Conservation (phyloP, 768 basidiomycete genomes). For the Calocera cornea region DNA sequence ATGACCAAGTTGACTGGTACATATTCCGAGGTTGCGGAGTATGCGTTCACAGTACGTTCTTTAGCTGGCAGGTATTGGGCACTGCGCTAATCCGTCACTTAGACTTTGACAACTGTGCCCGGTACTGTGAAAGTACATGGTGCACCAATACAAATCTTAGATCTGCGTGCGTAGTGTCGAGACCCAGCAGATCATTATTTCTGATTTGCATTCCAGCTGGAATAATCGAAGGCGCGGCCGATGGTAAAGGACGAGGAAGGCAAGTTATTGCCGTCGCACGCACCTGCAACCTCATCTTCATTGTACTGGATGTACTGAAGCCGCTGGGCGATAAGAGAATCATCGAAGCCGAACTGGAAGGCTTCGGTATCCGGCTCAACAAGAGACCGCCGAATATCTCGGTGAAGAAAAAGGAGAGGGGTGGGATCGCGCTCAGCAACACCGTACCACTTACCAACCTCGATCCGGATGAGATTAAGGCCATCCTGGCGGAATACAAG, state of each 20-base stretch:
- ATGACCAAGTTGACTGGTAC: conserved; percentile 97
- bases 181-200: background rate
- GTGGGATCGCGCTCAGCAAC: conserved; percentile 87
- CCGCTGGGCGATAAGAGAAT: conserved; percentile 90
- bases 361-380: conserved; percentile 95
- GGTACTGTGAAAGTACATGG: conserved; percentile 91
- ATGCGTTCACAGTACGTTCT: conserved; percentile 72
- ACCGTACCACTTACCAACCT: conserved; percentile 93
- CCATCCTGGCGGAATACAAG: conserved; percentile 83
- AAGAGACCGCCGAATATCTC: conserved; percentile 81
- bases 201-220: conserved; percentile 44
- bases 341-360: conserved; percentile 87
- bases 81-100: background rate
- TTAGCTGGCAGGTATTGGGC: conserved; percentile 6
- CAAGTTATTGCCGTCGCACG: conserved; percentile 95
- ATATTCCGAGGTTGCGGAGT: conserved; percentile 87
- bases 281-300: conserved; percentile 97
- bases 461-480: conserved; percentile 92
- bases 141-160: conserved; percentile 88
- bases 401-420: conserved; percentile 79
- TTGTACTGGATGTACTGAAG: conserved; percentile 94
- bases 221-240: conserved; percentile 96
- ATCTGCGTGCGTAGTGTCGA: conserved; percentile 51
- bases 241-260: conserved; percentile 89
- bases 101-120: conserved; percentile 81